These are phyloP conservation scores for Trametes polyzona DNA, from an alignment of 1,284 basidiomycete genomes.

Conservation along the genomic window DNA sequence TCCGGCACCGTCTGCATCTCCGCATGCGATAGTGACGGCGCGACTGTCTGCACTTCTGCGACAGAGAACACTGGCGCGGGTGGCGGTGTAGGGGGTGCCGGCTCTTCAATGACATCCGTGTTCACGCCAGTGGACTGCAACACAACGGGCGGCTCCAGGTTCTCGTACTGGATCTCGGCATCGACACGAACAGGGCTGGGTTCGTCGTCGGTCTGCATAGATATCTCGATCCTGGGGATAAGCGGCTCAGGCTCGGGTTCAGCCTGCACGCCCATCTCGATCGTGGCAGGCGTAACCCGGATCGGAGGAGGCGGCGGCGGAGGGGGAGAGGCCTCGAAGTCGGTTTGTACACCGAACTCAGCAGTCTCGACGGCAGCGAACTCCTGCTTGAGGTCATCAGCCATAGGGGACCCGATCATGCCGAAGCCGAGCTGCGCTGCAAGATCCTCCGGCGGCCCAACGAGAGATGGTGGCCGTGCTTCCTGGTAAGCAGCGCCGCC, in stretches of 20 bases:
- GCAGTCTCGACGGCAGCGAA: conserved; percentile 51
- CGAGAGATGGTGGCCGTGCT: conserved; percentile 66
- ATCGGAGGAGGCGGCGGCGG: conserved; percentile 31
- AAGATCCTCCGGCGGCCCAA: conserved; percentile 69
- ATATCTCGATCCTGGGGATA: conserved; percentile 43
- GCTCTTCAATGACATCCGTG: conserved; percentile 42
- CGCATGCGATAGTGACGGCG: conserved; percentile 35
- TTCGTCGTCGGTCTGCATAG: conserved; percentile 55
- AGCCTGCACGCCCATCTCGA: conserved; percentile 49
- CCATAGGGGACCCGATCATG: conserved; percentile 42
- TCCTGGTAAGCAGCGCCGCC: conserved; percentile 69
- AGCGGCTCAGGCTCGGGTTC: conserved; percentile 47
- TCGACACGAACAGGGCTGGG: conserved; percentile 34
- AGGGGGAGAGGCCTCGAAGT: conserved; percentile 44
- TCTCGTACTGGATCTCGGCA: conserved; percentile 47
- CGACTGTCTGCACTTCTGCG: conserved; percentile 17
- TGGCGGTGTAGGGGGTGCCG: conserved; percentile 5
- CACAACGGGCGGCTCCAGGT: conserved; percentile 31
- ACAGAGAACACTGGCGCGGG: conserved; percentile 7
- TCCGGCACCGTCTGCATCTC: conserved; percentile 45
- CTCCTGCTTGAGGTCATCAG: conserved; percentile 41
- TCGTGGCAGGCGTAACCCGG: conserved; percentile 33
- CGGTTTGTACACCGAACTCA: conserved; percentile 70
- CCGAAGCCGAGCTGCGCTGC: conserved; percentile 67
- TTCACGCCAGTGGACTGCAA: conserved; percentile 39